Evolutionary conservation across 2,329 filamentous ascomycete species (phyloP), one percentile per base, ranked within the genome.

Genomic region (Pseudocercospora crystallina): DNA sequence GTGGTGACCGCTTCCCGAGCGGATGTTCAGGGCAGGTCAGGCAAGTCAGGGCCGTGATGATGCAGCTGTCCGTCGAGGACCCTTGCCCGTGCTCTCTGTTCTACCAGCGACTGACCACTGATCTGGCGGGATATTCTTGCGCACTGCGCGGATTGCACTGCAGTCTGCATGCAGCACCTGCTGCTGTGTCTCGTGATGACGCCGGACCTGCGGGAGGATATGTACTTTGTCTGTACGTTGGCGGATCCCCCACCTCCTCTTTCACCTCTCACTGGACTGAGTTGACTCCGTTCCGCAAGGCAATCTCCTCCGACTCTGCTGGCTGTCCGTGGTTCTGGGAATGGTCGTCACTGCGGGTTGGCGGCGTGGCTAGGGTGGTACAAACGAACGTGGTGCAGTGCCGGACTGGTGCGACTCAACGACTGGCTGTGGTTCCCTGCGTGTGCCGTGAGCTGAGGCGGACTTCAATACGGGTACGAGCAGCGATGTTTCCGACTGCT

Each of bases 351-450:
- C 20, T 56, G 48, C 42, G 38, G 38, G 36, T 51, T 20, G 36
- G 49, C 51, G 45, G 20, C 38, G 46, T 49, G 46, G 46, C 32
- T 49, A 15, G 39, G 15, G 45, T 36, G 29, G 32, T 41, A 47
- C 33, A 47, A 47, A 51, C 49, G 43, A 51, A 32, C 33, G 51
- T 54, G 51, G 51, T 54, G 33, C 49, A 52, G 46, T 35, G 33
- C 33, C 14, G 5, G 30, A 45, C 14, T 34, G 39, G 34, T 32
- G 49, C 15, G 36, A 43, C 36, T 53, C 37, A 49, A 45, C 33
- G 51, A 46, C 26, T 49, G 46, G 51, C 41, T 48, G 38, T 45
- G 45, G 40, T 53, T 29, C 29, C 41, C 45, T 53, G 41, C 10
- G n/a, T 30, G 37, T 49, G 37, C 29, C 36, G 45, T 53, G 26